Base-by-base conservation (phyloP, 441 rosid genomes). In the Breynia disticha region DNA sequence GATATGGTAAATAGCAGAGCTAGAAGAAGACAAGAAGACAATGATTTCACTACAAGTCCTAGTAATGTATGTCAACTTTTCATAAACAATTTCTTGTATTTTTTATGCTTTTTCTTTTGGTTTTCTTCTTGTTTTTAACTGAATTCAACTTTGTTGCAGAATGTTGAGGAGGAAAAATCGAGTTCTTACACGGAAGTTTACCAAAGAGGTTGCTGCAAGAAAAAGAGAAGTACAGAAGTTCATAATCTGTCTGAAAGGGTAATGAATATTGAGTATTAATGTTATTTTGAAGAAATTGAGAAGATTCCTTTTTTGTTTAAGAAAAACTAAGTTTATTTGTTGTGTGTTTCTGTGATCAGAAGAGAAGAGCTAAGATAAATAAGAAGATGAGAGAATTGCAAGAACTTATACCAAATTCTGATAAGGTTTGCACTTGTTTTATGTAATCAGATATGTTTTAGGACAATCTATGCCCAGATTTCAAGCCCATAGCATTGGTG, bases 311-410 rank as follows among this genome's bases (percentile, higher is more conserved):
- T 46, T 28, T 28, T 28, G 8, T 4, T 4, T 1, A 28, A 16
- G 18, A 5, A 17, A 20, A 22, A 1, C 48, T 17, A 7, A 48
- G 24, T 68, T 20, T 21, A 15, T 21, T 43, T 20, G 0, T 7
- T 7, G 10, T 19, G 46, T 56, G 7, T 4, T 28, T n/a, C 43
- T 53, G 62, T 13, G 16, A 52, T 48, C 80, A 90, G 98, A 79
- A 76, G 67, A 76, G 96, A 68, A 85, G 95, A 69, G 74, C 76
- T 61, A 79, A 76, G 68, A 90, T 90, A 63, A 85, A 85, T 69
- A 88, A 90, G 84, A 90, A 83, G 73, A 77, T 87, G 87, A 81
- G 77, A 55, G 86, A 82, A 6, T 70, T 90, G 62, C 96, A 87
- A 68, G 79, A 85, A 58, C 69, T 87, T 21, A 63, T 90, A 48